phyloP scores from a whole-genome alignment of 75 land plant species.

The Cunninghamia lanceolata region DNA sequence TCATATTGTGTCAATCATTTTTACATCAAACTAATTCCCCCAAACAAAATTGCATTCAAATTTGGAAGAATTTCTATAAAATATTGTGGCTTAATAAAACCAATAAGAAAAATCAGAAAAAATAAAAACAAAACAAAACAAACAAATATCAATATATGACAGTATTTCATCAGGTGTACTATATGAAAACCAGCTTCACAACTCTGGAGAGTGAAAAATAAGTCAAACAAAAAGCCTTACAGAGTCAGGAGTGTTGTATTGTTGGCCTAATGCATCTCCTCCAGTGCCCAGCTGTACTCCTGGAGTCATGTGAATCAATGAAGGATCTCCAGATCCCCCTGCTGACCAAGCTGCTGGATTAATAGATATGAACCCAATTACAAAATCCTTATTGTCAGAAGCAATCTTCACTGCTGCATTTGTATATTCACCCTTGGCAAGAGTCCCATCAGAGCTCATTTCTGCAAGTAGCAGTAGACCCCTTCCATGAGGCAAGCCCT shows the following conservation, averaged over 20 bases:
- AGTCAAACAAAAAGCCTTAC: constrained; percentile 40
- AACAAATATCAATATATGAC: neutral
- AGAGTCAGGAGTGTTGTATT: constrained; percentile 87
- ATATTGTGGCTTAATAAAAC: neutral
- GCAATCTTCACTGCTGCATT: constrained; percentile 90
- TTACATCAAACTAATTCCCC: neutral
- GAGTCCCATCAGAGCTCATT: constrained; percentile 95
- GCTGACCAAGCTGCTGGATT: constrained; percentile 93
- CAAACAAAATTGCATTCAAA: neutral
- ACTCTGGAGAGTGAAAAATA: neutral
- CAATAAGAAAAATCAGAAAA: neutral
- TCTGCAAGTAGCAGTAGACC: constrained; percentile 92
- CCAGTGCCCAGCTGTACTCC: constrained; percentile 92
- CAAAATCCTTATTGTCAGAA: constrained; percentile 79
- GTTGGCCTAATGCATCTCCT: constrained; percentile 92
- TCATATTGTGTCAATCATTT: neutral
- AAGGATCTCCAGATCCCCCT: constrained; percentile 67
- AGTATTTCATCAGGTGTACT: neutral
- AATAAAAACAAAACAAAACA: too few relatives aligned
- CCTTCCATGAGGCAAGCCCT: constrained; percentile 81
- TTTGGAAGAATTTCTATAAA: neutral
- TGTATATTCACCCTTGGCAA: constrained; percentile 91
- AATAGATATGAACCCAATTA: constrained; percentile 95
- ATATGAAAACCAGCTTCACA: neutral
- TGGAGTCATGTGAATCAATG: constrained; percentile 89